These are phyloP conservation scores for Ogataea sp. DNA, from an alignment of 805 yeast genomes.

Conservation along the genomic window DNA sequence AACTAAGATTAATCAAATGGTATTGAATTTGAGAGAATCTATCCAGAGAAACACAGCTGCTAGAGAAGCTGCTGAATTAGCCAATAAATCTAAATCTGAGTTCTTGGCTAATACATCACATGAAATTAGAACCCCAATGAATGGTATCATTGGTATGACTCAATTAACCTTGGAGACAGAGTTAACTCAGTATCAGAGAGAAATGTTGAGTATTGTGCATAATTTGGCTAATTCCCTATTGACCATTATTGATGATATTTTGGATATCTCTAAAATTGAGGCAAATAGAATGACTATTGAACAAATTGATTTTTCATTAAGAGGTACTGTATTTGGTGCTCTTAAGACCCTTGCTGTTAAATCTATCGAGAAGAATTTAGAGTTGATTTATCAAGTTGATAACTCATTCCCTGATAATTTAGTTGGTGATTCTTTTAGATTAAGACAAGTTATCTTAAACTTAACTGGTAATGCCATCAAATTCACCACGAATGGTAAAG, in stretches of 20 bases:
- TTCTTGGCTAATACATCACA: conserved; percentile 84
- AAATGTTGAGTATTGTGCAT: conserved; percentile 85
- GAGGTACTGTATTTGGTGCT: conserved; percentile 88
- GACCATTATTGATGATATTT: conserved; percentile 82
- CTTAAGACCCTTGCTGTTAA: conserved; percentile 83
- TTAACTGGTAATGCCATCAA: conserved; percentile 87
- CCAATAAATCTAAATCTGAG: conserved; percentile 83
- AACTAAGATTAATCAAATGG: conserved; percentile 71
- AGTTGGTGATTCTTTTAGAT: conserved; percentile 82
- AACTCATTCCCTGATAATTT: conserved; percentile 81
- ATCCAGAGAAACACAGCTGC: conserved; percentile 90
- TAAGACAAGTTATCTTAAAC: conserved; percentile 80
- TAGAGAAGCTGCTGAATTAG: conserved; percentile 89
- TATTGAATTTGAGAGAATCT: conserved; percentile 76
- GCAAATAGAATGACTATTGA: conserved; percentile 92
- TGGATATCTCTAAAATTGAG: conserved; percentile 89
- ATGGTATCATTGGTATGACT: conserved; percentile 91
- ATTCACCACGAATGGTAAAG: conserved; percentile 78
- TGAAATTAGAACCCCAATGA: conserved; percentile 87
- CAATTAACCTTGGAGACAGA: conserved; percentile 84
- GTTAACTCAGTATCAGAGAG: conserved; percentile 84
- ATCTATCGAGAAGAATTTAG: conserved; percentile 79
- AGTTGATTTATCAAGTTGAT: conserved; percentile 73
- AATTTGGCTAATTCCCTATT: conserved; percentile 78
- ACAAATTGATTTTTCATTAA: conserved; percentile 74